phyloP scores from a whole-genome alignment of 176 grass and related monocot species.

The Zea luxurians region DNA sequence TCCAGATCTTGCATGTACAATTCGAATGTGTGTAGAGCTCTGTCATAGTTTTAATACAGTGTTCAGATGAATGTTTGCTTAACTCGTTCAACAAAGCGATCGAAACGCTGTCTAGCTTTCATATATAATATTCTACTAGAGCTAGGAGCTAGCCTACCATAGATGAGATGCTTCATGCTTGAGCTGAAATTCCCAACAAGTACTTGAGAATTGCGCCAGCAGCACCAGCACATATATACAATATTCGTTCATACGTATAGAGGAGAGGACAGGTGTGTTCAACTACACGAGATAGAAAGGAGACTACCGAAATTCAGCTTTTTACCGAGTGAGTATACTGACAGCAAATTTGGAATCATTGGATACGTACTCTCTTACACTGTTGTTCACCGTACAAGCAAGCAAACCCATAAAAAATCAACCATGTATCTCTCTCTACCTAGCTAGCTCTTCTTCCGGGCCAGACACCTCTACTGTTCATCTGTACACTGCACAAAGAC shows the following conservation, averaged over 20 bases:
- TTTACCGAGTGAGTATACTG: no score
- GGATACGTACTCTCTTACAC: constrained; percentile 28
- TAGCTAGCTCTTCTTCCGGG: not conserved
- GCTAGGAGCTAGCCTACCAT: not conserved
- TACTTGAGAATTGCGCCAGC: not conserved
- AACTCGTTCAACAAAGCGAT: constrained; percentile 21
- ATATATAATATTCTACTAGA: not conserved
- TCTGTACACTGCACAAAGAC: constrained; percentile 34
- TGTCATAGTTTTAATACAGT: not conserved
- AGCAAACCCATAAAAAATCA: not conserved
- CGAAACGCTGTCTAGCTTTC: constrained; percentile 11
- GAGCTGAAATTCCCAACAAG: constrained; percentile 31
- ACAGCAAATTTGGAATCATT: not conserved
- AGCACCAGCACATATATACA: no score
- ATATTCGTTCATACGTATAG: no score
- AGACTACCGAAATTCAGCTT: no score
- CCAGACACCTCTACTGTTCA: not conserved
- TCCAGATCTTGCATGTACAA: constrained; percentile 43
- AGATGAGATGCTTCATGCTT: not conserved
- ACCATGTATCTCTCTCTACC: not conserved
- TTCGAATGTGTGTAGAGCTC: constrained; percentile 16
- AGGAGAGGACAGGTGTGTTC: no score
- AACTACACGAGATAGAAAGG: no score
- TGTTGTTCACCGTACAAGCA: not conserved
- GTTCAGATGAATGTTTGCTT: constrained; percentile 12